Conservation (phyloP, 2,329 filamentous ascomycete species). For the Pestalotiopsis sp. region DNA sequence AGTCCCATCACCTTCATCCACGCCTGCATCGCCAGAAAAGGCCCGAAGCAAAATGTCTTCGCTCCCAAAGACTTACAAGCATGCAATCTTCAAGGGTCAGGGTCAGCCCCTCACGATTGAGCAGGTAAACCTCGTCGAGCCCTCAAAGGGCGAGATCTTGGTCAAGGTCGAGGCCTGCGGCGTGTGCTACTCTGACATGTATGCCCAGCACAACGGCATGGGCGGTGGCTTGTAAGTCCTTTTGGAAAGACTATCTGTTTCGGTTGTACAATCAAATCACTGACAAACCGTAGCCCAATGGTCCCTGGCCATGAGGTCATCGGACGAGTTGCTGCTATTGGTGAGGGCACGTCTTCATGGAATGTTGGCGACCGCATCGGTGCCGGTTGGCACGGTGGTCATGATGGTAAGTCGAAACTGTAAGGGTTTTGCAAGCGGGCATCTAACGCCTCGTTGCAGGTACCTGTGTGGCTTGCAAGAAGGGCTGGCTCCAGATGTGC, state of each 20-base stretch:
- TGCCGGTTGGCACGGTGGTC: slow-evolving; percentile 54
- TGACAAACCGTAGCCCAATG: slow-evolving; percentile 16
- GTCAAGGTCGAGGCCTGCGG: slow-evolving; percentile 65
- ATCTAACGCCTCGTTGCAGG: slow-evolving; percentile 18
- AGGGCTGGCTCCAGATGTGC: slow-evolving; percentile 61
- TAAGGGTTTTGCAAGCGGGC: background rate
- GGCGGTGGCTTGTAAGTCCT: slow-evolving; percentile 35
- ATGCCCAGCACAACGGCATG: slow-evolving; percentile 35
- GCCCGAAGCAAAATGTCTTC: background rate
- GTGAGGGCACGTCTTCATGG: slow-evolving; percentile 53
- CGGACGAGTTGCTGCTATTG: slow-evolving; percentile 58
- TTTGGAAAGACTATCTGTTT: background rate
- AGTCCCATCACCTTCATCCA: background rate
- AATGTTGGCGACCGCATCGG: slow-evolving; percentile 57
- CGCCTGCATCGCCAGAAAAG: background rate
- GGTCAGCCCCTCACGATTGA: slow-evolving; percentile 53
- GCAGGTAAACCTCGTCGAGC: slow-evolving; percentile 51
- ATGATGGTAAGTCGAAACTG: slow-evolving; percentile 36
- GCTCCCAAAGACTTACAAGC: slow-evolving; percentile 50
- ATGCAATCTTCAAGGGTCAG: slow-evolving; percentile 53
- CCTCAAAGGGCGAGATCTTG: slow-evolving; percentile 53
- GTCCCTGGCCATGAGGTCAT: slow-evolving; percentile 66
- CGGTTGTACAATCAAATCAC: background rate
- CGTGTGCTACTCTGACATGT: slow-evolving; percentile 58
- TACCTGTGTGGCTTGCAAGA: slow-evolving; percentile 54